phyloP scores from a whole-genome alignment of 768 basidiomycete genomes.

The Fomitopsis serialis region DNA sequence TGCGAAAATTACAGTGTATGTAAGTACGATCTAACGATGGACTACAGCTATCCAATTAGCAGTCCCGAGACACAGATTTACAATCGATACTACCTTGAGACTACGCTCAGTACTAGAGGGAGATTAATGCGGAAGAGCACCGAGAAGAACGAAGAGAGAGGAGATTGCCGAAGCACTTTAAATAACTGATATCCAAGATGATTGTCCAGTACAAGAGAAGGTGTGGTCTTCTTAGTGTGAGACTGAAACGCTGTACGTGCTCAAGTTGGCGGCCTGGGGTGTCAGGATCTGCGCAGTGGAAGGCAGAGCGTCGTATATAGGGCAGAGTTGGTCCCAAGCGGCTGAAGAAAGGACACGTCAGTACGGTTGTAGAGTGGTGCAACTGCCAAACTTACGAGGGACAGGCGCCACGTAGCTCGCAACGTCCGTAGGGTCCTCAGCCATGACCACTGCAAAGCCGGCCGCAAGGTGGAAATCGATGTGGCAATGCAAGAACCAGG shows the following conservation, averaged over 20 bases:
- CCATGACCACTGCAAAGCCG: conserved; percentile 39
- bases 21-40: too few relatives aligned
- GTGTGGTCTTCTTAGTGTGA: neutral
- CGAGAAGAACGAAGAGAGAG: too few relatives aligned
- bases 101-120: too few relatives aligned
- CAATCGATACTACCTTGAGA: too few relatives aligned
- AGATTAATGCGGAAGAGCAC: too few relatives aligned
- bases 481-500: conserved; percentile 80
- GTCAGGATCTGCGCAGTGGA: neutral
- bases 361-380: neutral
- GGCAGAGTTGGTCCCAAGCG: conserved; percentile 13
- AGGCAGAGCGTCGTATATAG: conserved; percentile 4
- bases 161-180: too few relatives aligned
- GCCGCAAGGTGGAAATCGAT: conserved; percentile 74
- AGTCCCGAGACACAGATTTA: too few relatives aligned
- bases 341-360: neutral
- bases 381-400: conserved; percentile 7
- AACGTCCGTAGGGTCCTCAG: conserved; percentile 26
- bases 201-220: neutral
- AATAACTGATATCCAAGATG: too few relatives aligned
- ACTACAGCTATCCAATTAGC: too few relatives aligned
- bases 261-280: neutral
- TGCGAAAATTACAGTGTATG: too few relatives aligned
- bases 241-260: neutral
- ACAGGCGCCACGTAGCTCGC: conserved; percentile 3